Evolutionary conservation across 2,329 filamentous ascomycete genomes (phyloP).

Genomic region (Arthroderma sp.): DNA sequence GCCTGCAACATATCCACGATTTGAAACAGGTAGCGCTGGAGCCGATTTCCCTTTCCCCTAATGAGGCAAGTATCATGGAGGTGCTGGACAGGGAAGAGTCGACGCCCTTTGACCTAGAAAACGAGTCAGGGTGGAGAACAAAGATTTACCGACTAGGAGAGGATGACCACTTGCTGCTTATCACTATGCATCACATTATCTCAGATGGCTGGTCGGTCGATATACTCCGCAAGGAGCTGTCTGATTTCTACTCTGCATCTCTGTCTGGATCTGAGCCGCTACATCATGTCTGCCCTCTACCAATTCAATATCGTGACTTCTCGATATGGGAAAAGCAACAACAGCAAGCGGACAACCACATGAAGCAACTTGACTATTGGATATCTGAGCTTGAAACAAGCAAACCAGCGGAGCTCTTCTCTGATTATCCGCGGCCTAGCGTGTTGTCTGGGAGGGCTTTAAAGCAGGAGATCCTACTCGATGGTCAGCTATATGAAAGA

Average conservation of each 20-base stretch:
- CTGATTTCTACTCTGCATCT: background rate
- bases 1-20: too few relatives aligned
- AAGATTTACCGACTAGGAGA: too few relatives aligned
- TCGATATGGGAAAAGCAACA: background rate
- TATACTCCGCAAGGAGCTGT: background rate
- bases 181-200: constrained; percentile 5
- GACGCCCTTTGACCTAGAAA: too few relatives aligned
- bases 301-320: constrained; percentile 5
- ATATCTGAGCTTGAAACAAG: background rate
- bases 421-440: background rate
- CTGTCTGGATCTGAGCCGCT: background rate
- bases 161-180: background rate
- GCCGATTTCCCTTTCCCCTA: too few relatives aligned
- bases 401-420: background rate
- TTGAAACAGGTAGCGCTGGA: too few relatives aligned
- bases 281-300: background rate
- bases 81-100: too few relatives aligned
- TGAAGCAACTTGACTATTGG: constrained; percentile 3
- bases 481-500: too few relatives aligned
- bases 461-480: too few relatives aligned
- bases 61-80: too few relatives aligned
- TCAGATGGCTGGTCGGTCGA: constrained; percentile 6
- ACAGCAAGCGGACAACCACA: background rate
- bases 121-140: too few relatives aligned
- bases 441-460: background rate